Conservation (phyloP, 2,329 filamentous ascomycete species). For the Biscogniauxia mediterranea region DNA sequence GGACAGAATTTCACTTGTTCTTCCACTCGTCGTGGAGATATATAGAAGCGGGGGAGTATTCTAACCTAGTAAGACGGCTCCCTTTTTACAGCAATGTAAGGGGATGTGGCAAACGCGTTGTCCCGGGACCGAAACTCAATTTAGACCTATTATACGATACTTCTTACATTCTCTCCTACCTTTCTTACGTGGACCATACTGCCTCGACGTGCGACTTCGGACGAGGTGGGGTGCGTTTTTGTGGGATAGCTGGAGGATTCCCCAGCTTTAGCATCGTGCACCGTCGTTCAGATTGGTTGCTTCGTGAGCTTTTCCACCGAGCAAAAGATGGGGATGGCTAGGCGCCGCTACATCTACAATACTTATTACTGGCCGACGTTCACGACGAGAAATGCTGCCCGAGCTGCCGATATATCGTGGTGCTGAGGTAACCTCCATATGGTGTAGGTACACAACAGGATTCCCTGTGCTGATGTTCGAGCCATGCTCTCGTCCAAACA, state of each 20-base stretch:
- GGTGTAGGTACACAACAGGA: not conserved
- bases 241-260: not conserved
- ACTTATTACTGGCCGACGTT: not conserved
- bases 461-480: not conserved
- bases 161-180: not conserved
- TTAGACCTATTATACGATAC: not conserved
- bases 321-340: not conserved
- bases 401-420: not conserved
- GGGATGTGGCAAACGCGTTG: not conserved
- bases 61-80: not conserved
- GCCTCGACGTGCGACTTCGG: constrained; percentile 15
- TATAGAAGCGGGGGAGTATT: not conserved
- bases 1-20: not conserved
- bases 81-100: too few relatives aligned
- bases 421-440: not conserved
- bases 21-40: not conserved
- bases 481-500: not conserved
- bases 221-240: constrained; percentile 17
- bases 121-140: not conserved
- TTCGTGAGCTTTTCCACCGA: not conserved
- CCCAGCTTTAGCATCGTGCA: not conserved
- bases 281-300: not conserved
- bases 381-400: not conserved
- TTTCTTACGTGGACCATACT: constrained; percentile 2
- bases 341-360: not conserved